Conservation (phyloP, 805 yeast genomes). For the Pichia exigua region DNA sequence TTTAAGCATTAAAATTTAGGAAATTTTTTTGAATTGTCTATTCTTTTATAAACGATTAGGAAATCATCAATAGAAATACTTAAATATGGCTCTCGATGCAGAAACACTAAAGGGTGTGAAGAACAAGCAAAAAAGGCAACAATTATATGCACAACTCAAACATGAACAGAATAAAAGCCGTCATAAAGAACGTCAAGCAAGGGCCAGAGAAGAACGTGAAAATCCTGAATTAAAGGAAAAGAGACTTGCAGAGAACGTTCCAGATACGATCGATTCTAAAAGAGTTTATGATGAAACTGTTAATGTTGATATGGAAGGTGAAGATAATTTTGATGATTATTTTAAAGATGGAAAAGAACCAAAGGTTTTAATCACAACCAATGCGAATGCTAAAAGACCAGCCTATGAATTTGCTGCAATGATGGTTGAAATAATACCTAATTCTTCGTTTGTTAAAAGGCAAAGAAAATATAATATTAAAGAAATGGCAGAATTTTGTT, state of each 20-base stretch:
- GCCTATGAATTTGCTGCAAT: conserved; percentile 90
- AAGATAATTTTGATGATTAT: conserved; percentile 56
- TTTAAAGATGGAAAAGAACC: conserved; percentile 54
- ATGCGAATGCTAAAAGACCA: conserved; percentile 71
- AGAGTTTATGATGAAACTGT: conserved; percentile 85
- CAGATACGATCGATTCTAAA: conserved; percentile 76
- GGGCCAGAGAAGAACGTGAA: conserved; percentile 80
- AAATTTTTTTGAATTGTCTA: too few species aligned
- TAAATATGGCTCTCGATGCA: not conserved
- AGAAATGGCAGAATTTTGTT: conserved; percentile 78
- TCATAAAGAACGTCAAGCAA: conserved; percentile 66
- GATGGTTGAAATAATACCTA: conserved; percentile 77
- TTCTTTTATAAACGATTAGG: not conserved
- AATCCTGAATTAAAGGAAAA: conserved; percentile 79
- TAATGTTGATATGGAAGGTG: conserved; percentile 46
- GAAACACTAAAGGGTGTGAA: conserved; percentile 42
- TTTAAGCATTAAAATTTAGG: not conserved
- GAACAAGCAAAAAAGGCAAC: conserved; percentile 76
- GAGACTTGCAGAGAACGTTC: conserved; percentile 68
- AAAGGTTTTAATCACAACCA: conserved; percentile 84
- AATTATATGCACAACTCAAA: conserved; percentile 64
- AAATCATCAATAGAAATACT: not conserved
- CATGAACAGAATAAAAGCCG: conserved; percentile 69
- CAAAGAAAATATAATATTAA: conserved; percentile 76
- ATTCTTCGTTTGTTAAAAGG: conserved; percentile 79